Evolutionary conservation across 306 rosid genomes (phyloP), one percentile per base, ranked within the genome.

Genomic region (Sophora flavescens): DNA sequence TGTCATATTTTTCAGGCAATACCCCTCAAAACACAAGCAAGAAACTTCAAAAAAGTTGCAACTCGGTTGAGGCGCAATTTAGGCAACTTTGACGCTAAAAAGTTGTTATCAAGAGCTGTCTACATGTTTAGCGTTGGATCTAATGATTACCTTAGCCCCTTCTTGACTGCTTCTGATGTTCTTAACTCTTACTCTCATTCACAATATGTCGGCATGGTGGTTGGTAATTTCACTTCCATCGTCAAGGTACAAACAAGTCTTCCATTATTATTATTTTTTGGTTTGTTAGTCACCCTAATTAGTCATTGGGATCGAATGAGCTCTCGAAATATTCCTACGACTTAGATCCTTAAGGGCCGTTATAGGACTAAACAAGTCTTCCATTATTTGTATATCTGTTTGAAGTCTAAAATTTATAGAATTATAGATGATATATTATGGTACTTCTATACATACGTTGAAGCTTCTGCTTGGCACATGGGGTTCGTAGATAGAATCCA

Each of bases 71-170:
- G 83, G 61, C 72, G 84, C 38, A 81, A 84, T 68, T 70, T 82
- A 61, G 96, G 89, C 1, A 75, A 54, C 6, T 80, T 42, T 45
- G 79, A 77, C 39, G 85, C 86, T 5, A 76, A 91, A 70, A 54
- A 8, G 59, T 59, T 75, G 67, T 39, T 90, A 17, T 90, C 96
- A 86, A 90, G 70, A 2, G 90, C 85, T 41, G 94, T 93, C 22
- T 91, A 90, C 83, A 83, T 93, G 88, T 86, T 91, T 47, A 77
- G 94, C 85, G 68, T 92, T 12, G 98, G 98, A 18, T 26, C 78
- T 75, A 91, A 94, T 44, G 98, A 94, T 80, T 94, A 94, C 72
- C 26, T 79, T 54, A 86, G 88, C 67, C 88, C 82, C 3, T 82
- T 82, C 54, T 47, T 90, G 72, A 78, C 88, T 73, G 42, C 82